Evolutionary conservation across 2,329 filamentous ascomycete species (phyloP).

Genomic region (Aspergillus neotritici): DNA sequence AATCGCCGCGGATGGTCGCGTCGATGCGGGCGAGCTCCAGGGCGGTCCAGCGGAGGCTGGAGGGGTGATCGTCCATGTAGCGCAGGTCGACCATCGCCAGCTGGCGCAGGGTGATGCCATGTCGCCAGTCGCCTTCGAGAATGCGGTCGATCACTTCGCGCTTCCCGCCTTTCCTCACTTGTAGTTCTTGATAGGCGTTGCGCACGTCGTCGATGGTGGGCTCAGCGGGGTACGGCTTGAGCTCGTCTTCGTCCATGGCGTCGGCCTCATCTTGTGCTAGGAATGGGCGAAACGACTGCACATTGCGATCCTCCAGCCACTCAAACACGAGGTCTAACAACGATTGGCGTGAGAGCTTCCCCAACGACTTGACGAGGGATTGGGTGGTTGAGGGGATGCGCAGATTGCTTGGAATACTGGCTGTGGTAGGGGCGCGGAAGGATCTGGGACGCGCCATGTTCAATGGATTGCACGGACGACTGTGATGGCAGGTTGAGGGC

Average conservation of each 20-base stretch:
- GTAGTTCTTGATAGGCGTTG: slow-evolving; percentile 58
- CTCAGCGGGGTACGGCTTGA: slow-evolving; percentile 65
- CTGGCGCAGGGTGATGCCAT: slow-evolving; percentile 51
- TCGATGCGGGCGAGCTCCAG: slow-evolving; percentile 39
- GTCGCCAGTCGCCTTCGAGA: slow-evolving; percentile 53
- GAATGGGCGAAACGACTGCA: slow-evolving; percentile 55
- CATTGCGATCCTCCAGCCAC: slow-evolving; percentile 68
- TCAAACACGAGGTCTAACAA: slow-evolving; percentile 66
- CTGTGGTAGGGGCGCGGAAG: slow-evolving; percentile 59
- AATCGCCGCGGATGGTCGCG: slow-evolving; percentile 10
- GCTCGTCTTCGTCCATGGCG: slow-evolving; percentile 52
- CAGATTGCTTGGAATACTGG: slow-evolving; percentile 64
- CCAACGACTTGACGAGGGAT: slow-evolving; percentile 60
- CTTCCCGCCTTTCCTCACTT: slow-evolving; percentile 49
- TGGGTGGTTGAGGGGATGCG: slow-evolving; percentile 62
- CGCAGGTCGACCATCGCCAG: slow-evolving; percentile 52
- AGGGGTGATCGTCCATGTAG: slow-evolving; percentile 49
- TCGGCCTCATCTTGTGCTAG: slow-evolving; percentile 48
- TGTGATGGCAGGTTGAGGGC: no score
- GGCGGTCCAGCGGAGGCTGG: slow-evolving; percentile 49
- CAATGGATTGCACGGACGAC: neutral
- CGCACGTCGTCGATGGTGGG: slow-evolving; percentile 61
- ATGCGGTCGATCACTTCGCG: slow-evolving; percentile 53
- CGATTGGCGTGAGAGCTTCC: slow-evolving; percentile 64
- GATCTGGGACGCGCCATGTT: slow-evolving; percentile 28